phyloP scores from a whole-genome alignment of 2,329 filamentous ascomycete species.

The Camptophora hylomeconis region DNA sequence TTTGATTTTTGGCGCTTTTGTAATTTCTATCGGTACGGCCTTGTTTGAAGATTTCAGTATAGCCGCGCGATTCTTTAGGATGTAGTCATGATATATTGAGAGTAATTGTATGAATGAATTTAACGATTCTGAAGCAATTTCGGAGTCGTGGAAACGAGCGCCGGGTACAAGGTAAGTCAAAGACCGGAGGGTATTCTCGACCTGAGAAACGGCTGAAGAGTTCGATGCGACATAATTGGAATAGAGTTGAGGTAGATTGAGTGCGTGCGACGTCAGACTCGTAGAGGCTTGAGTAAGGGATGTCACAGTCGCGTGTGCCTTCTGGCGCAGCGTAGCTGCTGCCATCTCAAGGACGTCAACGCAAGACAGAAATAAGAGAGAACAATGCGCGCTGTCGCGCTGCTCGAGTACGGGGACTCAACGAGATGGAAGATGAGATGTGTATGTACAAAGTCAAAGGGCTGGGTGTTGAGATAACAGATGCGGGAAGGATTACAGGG shows the following conservation, averaged over 20 bases:
- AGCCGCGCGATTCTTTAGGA: constrained; percentile 15
- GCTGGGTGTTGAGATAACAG: too few relatives aligned
- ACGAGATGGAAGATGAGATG: too few relatives aligned
- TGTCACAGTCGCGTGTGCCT: constrained; percentile 10
- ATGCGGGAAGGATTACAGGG: too few relatives aligned
- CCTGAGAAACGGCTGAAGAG: constrained; percentile 81
- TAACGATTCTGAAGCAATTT: constrained; percentile 79
- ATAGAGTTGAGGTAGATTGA: constrained; percentile 35
- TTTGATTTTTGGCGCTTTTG: constrained; percentile 21
- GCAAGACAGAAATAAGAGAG: too few relatives aligned
- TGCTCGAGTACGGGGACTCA: too few relatives aligned
- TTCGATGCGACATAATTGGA: constrained; percentile 92
- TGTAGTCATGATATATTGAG: constrained; percentile 12
- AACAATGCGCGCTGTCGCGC: too few relatives aligned
- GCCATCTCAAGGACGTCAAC: too few relatives aligned
- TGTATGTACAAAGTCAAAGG: too few relatives aligned
- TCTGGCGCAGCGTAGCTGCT: constrained; percentile 11
- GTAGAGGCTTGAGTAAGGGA: constrained; percentile 12
- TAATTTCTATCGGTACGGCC: constrained; percentile 17
- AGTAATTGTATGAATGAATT: constrained; percentile 16
- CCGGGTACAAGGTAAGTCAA: constrained; percentile 93
- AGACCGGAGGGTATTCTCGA: constrained; percentile 83
- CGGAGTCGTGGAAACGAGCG: constrained; percentile 52
- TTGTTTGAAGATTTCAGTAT: constrained; percentile 59
- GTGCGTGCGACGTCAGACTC: constrained; percentile 10